Evolutionary conservation across 257 asterid genomes (phyloP), one percentile per base, ranked within the genome.

Genomic region (Solanum gandarillasii): DNA sequence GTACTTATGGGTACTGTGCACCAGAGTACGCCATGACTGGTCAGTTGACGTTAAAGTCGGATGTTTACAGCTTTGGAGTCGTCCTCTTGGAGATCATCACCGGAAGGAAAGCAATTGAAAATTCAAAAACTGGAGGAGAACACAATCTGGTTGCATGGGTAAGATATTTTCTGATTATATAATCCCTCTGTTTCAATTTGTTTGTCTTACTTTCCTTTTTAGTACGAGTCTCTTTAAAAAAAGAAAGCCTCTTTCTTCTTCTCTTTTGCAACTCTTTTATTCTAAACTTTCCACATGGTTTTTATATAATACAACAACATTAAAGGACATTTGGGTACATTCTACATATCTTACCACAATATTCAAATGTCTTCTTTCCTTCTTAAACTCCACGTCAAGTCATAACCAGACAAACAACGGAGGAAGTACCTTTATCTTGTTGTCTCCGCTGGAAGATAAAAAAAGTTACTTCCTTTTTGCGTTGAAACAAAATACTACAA

Each of bases 21-120:
- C 99, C 99, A 2, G 99, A 97, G 89, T 97, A 97, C 83, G 99
- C 99, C 21, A 94, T 94, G 98, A 96, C 99, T 0, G 99, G 99
- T 83, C 99, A 96, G 87, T 90, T 97, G 87, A 96, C 98, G 48
- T 92, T 96, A 86, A 97, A 97, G 89, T 97, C 99, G 5, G 99
- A 97, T 75, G 98, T 97, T 36, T 97, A 97, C 72, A 97, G 99
- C 90, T 96, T 97, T 34, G 99, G 99, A 0, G 99, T 97, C n/a
- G 99, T 97, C 82, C 98, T 96, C 90, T 90, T 96, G 62, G 99
- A 96, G 92, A 94, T 97, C 82, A 94, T 97, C 73, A 94, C 99
- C 0, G 99, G 99, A 83, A 95, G 97, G 93, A 94, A 92, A 89
- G 99, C 99, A 2, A 93, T 97, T 27, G 99, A 96, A 84, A 92